A percentile compares a stretch with the other conserved stretches of the same genome.
Evolutionary conservation across 495 filamentous ascomycete genomes (phyloP).

Genomic region (Terfezia claveryi): DNA sequence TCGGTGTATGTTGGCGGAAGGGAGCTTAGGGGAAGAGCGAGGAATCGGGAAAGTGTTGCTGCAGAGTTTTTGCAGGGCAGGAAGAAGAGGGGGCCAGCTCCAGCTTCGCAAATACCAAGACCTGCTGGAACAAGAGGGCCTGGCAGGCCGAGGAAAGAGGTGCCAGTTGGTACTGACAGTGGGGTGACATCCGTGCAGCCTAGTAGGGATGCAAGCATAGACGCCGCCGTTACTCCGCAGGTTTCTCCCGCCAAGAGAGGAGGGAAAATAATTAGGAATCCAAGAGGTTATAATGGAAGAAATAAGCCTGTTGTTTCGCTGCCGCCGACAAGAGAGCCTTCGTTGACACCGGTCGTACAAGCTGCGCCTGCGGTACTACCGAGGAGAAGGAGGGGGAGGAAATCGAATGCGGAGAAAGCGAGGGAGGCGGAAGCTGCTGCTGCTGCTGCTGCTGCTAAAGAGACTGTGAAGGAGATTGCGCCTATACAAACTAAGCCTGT

Average conservation of each 20-base stretch:
- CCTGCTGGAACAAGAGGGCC: background rate
- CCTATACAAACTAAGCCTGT: background rate
- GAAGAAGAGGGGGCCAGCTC: background rate
- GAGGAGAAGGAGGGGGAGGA: background rate
- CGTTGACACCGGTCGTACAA: background rate
- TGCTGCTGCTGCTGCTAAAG: background rate
- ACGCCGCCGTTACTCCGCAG: background rate
- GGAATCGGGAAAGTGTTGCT: background rate
- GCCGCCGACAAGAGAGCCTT: background rate
- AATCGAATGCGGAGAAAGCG: background rate
- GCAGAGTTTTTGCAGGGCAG: background rate
- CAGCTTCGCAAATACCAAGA: background rate
- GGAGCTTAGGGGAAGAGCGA: constrained; percentile 7
- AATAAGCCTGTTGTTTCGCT: background rate
- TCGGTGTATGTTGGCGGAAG: constrained; percentile 14
- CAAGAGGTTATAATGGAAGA: background rate
- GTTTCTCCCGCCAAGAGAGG: background rate
- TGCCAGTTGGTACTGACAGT: background rate
- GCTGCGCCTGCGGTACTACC: background rate
- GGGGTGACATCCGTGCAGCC: background rate
- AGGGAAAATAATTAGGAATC: background rate
- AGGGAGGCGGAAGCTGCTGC: background rate
- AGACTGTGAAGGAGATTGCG: background rate
- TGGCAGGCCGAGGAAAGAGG: constrained; percentile 1
- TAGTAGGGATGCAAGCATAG: background rate